phyloP scores from a whole-genome alignment of 2,329 filamentous ascomycete species.

The Fusarium tjaetaba region DNA sequence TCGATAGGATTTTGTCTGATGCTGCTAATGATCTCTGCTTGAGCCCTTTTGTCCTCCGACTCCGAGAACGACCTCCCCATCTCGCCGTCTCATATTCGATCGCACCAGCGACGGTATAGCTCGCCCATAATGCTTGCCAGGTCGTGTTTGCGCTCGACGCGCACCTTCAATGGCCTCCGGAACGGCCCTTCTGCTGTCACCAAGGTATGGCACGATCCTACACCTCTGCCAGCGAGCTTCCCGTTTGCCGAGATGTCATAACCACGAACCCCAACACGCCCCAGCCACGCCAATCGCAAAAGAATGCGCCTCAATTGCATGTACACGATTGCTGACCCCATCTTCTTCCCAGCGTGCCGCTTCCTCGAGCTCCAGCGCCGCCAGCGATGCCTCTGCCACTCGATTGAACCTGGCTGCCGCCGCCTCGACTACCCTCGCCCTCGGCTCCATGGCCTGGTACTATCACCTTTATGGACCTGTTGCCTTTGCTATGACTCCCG shows the following conservation, averaged over 20 bases:
- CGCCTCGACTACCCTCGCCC: constrained; percentile 85
- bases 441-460: constrained; percentile 95
- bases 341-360: constrained; percentile 64
- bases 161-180: constrained; percentile 81
- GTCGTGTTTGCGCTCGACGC: constrained; percentile 88
- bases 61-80: constrained; percentile 51
- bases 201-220: constrained; percentile 71
- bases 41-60: constrained; percentile 53
- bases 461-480: constrained; percentile 94
- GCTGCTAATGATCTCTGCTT: constrained; percentile 50
- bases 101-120: constrained; percentile 53
- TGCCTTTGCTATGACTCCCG: constrained; percentile 88
- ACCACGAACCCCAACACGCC: constrained; percentile 37
- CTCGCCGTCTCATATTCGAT: constrained; percentile 49
- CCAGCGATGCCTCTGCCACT: constrained; percentile 75
- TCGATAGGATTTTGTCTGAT: constrained; percentile 54
- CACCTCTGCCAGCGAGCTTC: constrained; percentile 37
- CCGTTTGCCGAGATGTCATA: constrained; percentile 51
- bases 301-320: constrained; percentile 26
- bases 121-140: constrained; percentile 87
- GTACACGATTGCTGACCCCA: constrained; percentile 52
- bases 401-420: constrained; percentile 87
- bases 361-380: constrained; percentile 79
- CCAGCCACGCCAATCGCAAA: constrained; percentile 45
- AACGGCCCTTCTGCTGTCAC: constrained; percentile 76